Percentiles rank a stretch among this genome's conserved stretches.
Conservation (phyloP, 176 grass and related monocot genomes). For the Eremochloa ophiuroides region DNA sequence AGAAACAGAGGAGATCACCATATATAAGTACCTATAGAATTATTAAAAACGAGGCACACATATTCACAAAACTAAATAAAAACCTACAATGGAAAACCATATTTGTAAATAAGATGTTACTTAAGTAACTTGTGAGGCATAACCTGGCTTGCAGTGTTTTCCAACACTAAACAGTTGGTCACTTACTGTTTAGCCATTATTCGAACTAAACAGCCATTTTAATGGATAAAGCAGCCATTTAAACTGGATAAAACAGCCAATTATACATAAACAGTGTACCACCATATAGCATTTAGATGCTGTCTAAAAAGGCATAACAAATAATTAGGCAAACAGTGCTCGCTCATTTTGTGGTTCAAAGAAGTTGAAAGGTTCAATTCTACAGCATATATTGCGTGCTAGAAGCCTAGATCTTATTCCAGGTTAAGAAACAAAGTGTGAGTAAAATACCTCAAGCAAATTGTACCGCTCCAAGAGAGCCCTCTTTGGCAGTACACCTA, state of each 20-base stretch:
- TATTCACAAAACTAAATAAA: background rate
- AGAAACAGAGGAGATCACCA: background rate
- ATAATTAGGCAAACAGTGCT: background rate
- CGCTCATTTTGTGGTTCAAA: background rate
- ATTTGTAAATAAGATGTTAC: background rate
- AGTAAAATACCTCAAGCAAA: constrained; percentile 68
- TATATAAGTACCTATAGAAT: background rate
- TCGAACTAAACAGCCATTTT: background rate
- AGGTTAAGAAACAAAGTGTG: background rate
- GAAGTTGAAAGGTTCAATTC: background rate
- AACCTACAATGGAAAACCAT: background rate
- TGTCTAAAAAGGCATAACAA: background rate
- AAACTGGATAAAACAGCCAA: background rate
- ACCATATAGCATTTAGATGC: background rate
- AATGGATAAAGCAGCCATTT: background rate
- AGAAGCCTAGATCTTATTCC: background rate
- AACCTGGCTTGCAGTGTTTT: background rate
- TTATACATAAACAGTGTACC: background rate
- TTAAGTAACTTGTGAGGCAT: background rate
- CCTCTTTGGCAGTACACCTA: constrained; percentile 77
- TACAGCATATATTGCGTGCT: background rate
- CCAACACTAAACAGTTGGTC: background rate
- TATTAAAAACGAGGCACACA: background rate
- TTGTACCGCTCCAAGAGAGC: constrained; percentile 67
- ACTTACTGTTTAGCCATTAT: background rate